A percentile compares a stretch with the other conserved stretches of the same genome.
These are phyloP conservation scores for Fusarium scirpi DNA, from an alignment of 2,329 filamentous ascomycete species.

Conservation along the genomic window DNA sequence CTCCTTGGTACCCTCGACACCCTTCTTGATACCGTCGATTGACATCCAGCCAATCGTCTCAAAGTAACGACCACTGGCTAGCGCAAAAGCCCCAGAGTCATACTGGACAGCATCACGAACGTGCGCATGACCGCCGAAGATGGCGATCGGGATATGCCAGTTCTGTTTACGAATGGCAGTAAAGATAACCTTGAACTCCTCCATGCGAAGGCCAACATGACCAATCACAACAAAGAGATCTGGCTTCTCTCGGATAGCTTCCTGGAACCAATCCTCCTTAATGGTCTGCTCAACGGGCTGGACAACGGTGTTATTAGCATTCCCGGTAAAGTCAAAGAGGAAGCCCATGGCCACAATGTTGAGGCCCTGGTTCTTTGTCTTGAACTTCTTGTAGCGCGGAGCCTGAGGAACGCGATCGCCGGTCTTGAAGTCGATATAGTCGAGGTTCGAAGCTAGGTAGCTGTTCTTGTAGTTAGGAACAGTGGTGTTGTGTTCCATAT, in stretches of 20 bases:
- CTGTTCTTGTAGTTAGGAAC: constrained; percentile 84
- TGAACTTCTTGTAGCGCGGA: constrained; percentile 87
- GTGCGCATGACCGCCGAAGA: constrained; percentile 92
- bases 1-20: constrained; percentile 33
- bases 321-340: constrained; percentile 91
- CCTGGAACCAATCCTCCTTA: constrained; percentile 88
- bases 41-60: constrained; percentile 97
- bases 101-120: constrained; percentile 86
- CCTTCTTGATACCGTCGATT: constrained; percentile 70
- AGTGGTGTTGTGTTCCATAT: constrained; percentile 81
- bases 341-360: constrained; percentile 92
- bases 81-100: constrained; percentile 80
- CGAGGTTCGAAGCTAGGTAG: constrained; percentile 92
- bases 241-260: constrained; percentile 84
- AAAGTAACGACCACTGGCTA: constrained; percentile 92
- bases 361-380: constrained; percentile 88
- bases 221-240: constrained; percentile 90
- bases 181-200: constrained; percentile 83
- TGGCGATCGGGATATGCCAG: constrained; percentile 86
- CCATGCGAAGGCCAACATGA: constrained; percentile 84
- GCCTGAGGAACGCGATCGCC: constrained; percentile 81
- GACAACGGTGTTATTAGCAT: constrained; percentile 91
- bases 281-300: constrained; percentile 83
- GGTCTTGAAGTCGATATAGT: constrained; percentile 81
- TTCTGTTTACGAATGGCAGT: constrained; percentile 80